Percentiles rank a stretch among this genome's conserved stretches.
These are phyloP conservation scores for Apodospora peruviana DNA, from an alignment of 495 filamentous ascomycete species.

Conservation along the genomic window DNA sequence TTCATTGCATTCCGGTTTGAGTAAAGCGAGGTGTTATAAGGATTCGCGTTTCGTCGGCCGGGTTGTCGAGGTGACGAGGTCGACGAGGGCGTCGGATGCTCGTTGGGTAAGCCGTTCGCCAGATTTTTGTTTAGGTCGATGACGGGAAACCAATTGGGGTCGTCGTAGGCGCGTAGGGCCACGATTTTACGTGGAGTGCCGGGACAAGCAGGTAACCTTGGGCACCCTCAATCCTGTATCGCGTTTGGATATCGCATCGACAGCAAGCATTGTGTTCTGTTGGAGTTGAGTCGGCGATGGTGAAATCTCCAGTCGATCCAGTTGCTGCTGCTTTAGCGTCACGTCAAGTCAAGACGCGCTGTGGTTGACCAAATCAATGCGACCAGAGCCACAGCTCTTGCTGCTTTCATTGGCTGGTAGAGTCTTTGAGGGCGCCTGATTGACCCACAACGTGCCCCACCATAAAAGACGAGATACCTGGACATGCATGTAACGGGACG, in stretches of 20 bases:
- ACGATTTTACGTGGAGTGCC: not conserved
- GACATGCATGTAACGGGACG: no score
- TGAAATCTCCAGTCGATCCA: constrained; percentile 10
- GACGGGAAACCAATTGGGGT: not conserved
- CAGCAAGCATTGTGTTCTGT: constrained; percentile 11
- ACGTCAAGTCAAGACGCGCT: constrained; percentile 28
- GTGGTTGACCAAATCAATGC: no score
- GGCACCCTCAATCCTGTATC: constrained; percentile 8
- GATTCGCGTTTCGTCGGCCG: not conserved
- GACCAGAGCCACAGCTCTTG: no score
- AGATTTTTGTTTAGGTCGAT: not conserved
- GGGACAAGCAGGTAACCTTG: not conserved
- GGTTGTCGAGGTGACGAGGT: not conserved
- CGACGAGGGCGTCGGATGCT: no score
- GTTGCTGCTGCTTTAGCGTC: constrained; percentile 9
- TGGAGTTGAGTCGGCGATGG: constrained; percentile 4
- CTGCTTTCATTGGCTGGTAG: no score
- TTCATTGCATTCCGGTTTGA: constrained; percentile 44
- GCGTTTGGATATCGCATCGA: constrained; percentile 9
- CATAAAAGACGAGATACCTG: no score
- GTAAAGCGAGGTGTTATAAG: not conserved
- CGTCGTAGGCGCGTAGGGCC: not conserved
- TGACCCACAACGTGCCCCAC: no score
- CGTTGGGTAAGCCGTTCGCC: not conserved
- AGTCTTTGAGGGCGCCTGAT: no score